Conservation (phyloP, 805 yeast genomes). For the Metschnikowia vanudenii region DNA sequence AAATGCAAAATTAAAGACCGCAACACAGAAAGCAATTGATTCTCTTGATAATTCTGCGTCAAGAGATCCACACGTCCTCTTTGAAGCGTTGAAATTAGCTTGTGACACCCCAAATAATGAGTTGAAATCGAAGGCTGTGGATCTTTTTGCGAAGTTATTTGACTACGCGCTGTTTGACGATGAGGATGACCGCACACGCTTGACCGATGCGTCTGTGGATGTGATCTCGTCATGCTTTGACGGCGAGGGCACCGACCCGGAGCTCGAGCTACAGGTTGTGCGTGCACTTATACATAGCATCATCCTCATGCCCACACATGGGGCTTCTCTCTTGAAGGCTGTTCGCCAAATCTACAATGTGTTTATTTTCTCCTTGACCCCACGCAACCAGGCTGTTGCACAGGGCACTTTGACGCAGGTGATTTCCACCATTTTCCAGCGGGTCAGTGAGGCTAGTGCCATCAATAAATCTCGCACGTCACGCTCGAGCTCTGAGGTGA, state of each 20-base stretch:
- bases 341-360: conserved; percentile 92
- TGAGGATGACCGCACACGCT: conserved; percentile 45
- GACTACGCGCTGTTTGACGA: conserved; percentile 78
- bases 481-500: conserved; percentile 21
- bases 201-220: conserved; percentile 81
- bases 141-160: conserved; percentile 81
- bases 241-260: conserved; percentile 89
- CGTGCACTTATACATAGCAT: conserved; percentile 89
- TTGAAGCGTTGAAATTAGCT: conserved; percentile 73
- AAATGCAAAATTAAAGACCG: conserved; percentile 38
- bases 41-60: conserved; percentile 35
- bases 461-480: conserved; percentile 7
- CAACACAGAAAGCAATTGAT: conserved; percentile 43
- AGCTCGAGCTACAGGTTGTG: conserved; percentile 87
- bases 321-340: conserved; percentile 83
- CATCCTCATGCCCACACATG: conserved; percentile 83
- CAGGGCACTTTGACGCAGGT: conserved; percentile 94
- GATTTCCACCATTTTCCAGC: conserved; percentile 79
- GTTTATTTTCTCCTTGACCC: conserved; percentile 76
- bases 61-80: conserved; percentile 53
- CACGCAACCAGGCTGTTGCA: conserved; percentile 87
- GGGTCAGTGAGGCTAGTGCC: conserved; percentile 39
- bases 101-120: conserved; percentile 68
- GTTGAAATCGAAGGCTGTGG: conserved; percentile 72
- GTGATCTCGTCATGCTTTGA: conserved; percentile 82